These are phyloP conservation scores for Neurospora sp. DNA, from an alignment of 495 filamentous ascomycete genomes.

Conservation along the genomic window DNA sequence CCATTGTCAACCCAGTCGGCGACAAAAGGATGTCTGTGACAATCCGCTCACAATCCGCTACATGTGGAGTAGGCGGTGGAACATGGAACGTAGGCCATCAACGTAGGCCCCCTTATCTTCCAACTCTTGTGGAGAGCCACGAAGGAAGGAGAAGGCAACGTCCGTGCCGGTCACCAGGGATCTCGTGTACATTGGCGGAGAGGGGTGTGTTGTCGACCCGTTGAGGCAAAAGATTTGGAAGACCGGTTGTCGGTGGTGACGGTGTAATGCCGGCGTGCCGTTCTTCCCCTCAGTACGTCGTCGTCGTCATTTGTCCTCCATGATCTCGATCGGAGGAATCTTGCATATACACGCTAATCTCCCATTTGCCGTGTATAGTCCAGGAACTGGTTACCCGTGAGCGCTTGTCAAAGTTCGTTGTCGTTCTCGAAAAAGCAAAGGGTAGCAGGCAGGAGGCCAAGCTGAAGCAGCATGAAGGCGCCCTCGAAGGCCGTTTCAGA, in stretches of 20 bases:
- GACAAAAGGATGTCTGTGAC: background rate
- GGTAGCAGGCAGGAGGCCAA: background rate
- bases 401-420: background rate
- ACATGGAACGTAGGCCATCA: background rate
- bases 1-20: background rate
- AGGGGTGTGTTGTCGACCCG: background rate
- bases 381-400: background rate
- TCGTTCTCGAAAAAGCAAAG: background rate
- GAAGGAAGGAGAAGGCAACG: background rate
- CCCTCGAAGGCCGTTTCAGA: background rate
- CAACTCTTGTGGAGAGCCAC: background rate
- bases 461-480: background rate
- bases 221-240: background rate
- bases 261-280: background rate
- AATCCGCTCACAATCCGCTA: background rate
- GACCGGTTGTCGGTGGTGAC: background rate
- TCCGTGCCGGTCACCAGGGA: background rate
- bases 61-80: background rate
- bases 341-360: background rate
- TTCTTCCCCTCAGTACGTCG: background rate
- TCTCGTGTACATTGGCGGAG: background rate
- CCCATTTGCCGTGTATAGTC: background rate
- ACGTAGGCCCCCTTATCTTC: background rate
- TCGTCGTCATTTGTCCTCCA: background rate
- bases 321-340: background rate